A percentile compares a stretch with the other conserved stretches of the same genome.
phyloP scores from a whole-genome alignment of 257 asterid species.

The Parsonsia alboflavescens region DNA sequence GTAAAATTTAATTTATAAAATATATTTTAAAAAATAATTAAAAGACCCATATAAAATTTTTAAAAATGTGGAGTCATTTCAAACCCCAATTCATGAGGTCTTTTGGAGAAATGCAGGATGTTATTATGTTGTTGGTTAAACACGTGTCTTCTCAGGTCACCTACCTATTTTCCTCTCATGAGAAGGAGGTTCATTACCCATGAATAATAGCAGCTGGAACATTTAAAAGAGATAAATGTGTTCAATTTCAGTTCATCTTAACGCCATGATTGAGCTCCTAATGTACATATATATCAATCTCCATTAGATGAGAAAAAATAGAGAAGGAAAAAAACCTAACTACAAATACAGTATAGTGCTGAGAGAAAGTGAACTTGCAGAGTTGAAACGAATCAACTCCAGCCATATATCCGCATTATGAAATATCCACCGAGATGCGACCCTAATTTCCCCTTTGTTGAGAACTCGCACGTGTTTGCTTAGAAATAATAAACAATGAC shows the following conservation, averaged over 20 bases:
- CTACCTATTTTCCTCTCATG: no score
- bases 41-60: no score
- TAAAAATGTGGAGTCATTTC: no score
- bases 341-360: neutral
- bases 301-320: neutral
- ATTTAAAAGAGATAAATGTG: no score
- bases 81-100: no score
- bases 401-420: neutral
- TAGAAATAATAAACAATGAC: neutral
- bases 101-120: no score
- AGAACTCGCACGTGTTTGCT: neutral
- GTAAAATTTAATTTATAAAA: no score
- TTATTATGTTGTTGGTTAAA: no score
- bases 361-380: neutral
- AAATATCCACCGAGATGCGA: neutral
- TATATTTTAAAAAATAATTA: no score
- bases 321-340: neutral
- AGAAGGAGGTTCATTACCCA: no score
- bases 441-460: neutral
- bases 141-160: no score
- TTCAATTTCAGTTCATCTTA: neutral
- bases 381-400: constrained; percentile 1
- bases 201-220: no score
- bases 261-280: neutral
- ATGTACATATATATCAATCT: neutral